Conservation (phyloP, 176 grass and related monocot genomes). For the Aechmea fasciata region DNA sequence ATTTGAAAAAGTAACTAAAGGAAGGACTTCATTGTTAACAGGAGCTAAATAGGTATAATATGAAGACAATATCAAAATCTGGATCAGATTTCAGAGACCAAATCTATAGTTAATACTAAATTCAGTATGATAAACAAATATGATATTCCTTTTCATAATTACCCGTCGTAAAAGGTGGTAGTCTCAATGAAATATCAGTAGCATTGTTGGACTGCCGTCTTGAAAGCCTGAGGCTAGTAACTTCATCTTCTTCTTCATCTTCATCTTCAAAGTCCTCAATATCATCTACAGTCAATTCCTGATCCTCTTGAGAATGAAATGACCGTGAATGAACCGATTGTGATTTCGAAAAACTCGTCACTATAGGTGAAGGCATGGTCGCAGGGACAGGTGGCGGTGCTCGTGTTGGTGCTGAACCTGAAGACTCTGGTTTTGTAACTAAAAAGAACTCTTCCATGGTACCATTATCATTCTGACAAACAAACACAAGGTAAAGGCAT, state of each 20-base stretch:
- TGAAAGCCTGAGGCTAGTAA: slow-evolving; percentile 56
- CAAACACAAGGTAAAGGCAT: slow-evolving; percentile 18
- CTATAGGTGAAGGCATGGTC: slow-evolving; percentile 30
- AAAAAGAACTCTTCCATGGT: slow-evolving; percentile 80
- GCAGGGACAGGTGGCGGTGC: slow-evolving; percentile 67
- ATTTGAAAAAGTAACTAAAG: too few relatives aligned
- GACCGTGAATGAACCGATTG: slow-evolving; percentile 62
- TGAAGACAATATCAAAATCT: too few relatives aligned
- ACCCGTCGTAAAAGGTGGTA: slow-evolving; percentile 78
- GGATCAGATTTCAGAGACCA: too few relatives aligned
- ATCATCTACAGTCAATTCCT: slow-evolving; percentile 91
- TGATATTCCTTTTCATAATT: slow-evolving; percentile 15
- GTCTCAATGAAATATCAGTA: slow-evolving; percentile 45
- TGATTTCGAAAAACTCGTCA: slow-evolving; percentile 45
- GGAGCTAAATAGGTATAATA: too few relatives aligned
- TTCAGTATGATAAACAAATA: neutral
- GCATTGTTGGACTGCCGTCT: slow-evolving; percentile 58
- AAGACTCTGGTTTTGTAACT: slow-evolving; percentile 75
- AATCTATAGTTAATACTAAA: slow-evolving; percentile 44
- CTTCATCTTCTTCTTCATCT: slow-evolving; percentile 55
- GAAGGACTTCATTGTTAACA: too few relatives aligned
- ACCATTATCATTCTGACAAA: slow-evolving; percentile 60
- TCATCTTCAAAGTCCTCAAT: slow-evolving; percentile 96
- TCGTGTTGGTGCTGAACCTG: slow-evolving; percentile 65
- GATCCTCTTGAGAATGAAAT: slow-evolving; percentile 48